Evolutionary conservation across 2,329 filamentous ascomycete species (phyloP).

Genomic region (Chaetomium strumarium): DNA sequence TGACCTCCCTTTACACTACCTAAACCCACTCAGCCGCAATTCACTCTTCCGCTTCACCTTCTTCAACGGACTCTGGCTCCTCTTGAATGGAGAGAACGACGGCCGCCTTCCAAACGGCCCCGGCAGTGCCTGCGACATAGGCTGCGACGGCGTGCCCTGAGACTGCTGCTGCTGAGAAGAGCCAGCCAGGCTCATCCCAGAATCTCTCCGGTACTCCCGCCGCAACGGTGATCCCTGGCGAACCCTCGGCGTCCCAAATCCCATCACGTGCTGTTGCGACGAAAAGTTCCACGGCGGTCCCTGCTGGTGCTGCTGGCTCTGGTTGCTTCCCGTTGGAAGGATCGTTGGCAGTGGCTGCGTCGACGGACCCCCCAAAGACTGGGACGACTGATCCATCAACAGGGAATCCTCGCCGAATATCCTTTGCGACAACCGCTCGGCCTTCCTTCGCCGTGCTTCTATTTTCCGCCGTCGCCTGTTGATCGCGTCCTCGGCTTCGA

Average conservation of each 20-base stretch:
- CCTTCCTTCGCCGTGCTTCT: constrained; percentile 16
- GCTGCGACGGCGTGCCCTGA: constrained; percentile 16
- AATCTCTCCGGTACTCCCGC: constrained; percentile 14
- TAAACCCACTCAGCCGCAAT: constrained; percentile 19
- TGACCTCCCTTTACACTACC: constrained; percentile 3
- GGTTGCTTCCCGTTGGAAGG: constrained; percentile 4
- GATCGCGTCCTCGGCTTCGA: constrained; percentile 17
- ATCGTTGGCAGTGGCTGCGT: constrained; percentile 9
- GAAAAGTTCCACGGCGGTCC: not conserved
- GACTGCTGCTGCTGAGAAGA: constrained; percentile 1
- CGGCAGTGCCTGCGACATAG: constrained; percentile 20
- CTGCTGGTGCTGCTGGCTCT: not conserved
- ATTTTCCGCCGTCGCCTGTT: constrained; percentile 15
- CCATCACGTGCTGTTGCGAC: constrained; percentile 5
- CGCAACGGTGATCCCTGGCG: constrained; percentile 12
- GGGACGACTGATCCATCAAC: constrained; percentile 9
- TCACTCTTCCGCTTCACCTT: constrained; percentile 21
- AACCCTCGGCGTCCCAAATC: constrained; percentile 14
- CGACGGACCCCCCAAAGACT: constrained; percentile 7
- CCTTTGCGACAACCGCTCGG: constrained; percentile 17
- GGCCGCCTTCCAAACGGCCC: constrained; percentile 20
- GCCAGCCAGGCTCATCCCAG: not conserved
- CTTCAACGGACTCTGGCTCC: constrained; percentile 12
- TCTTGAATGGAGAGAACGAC: constrained; percentile 15
- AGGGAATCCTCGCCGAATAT: constrained; percentile 15